phyloP scores from a whole-genome alignment of 2,329 filamentous ascomycete genomes.

The Reticulascus tulasneorum region DNA sequence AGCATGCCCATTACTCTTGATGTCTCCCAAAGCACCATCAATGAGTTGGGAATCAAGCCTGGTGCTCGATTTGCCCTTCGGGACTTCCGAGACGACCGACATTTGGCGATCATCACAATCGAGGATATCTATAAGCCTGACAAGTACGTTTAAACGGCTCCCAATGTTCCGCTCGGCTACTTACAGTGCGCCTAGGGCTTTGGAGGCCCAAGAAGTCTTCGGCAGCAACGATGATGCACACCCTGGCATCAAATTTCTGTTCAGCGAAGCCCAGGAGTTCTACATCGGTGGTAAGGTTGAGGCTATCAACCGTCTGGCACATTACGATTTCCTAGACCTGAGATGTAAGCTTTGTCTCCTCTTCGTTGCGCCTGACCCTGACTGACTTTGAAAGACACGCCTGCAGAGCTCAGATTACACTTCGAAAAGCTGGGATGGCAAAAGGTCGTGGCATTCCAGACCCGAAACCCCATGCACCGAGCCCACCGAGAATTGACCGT shows the following conservation, averaged over 20 bases:
- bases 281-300: slow-evolving; percentile 96
- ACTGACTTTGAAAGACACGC: slow-evolving; percentile 62
- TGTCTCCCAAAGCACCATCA: slow-evolving; percentile 69
- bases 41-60: slow-evolving; percentile 70
- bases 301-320: slow-evolving; percentile 89
- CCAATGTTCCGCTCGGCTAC: slow-evolving; percentile 13
- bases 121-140: slow-evolving; percentile 94
- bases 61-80: slow-evolving; percentile 83
- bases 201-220: slow-evolving; percentile 92
- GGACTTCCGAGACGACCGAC: slow-evolving; percentile 93
- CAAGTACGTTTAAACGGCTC: slow-evolving; percentile 64
- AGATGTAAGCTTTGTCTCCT: slow-evolving; percentile 62
- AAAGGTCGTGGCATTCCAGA: slow-evolving; percentile 98
- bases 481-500: slow-evolving; percentile 97
- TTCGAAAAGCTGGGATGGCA: slow-evolving; percentile 99
- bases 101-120: slow-evolving; percentile 91
- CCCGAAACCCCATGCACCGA: slow-evolving; percentile 97
- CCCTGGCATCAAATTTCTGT: slow-evolving; percentile 88
- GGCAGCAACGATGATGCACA: slow-evolving; percentile 86
- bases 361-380: background rate
- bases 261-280: slow-evolving; percentile 74
- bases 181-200: slow-evolving; percentile 50
- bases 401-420: slow-evolving; percentile 88
- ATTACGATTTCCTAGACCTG: slow-evolving; percentile 98
- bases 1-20: slow-evolving; percentile 97